Base-by-base conservation (phyloP, 495 filamentous ascomycete species). In the Hypoxylon lienhwacheense region DNA sequence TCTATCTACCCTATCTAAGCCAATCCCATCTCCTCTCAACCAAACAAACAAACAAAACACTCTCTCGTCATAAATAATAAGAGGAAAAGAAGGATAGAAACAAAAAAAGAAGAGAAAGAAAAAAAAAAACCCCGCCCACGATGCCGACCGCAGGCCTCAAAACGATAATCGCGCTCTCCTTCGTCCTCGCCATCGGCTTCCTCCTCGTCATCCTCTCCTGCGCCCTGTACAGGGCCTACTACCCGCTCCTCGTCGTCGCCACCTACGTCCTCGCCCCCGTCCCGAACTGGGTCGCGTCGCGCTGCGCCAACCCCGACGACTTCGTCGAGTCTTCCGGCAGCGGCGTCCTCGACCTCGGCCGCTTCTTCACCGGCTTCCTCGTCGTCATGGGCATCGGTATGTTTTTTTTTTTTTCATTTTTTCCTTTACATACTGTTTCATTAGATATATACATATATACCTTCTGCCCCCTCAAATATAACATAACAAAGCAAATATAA, bases 151-250 rank as follows among this genome's bases (percentile, higher is more conserved):
- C 90, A 62, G 92, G 93, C 68, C 84, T 97, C 56, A 96, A 95
- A 74, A 98, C 95, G 63, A 98, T 98, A 76, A 97, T 98, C 73
- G 89, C 86, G 43, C 90, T 98, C 63, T 97, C 93, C 61, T 98
- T 98, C 75, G 95, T 98, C 66, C 89, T 98, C 47, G 95, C 95
- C 53, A 93, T 98, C 68, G 93, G 93, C 65, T 98, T 98, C 81
- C 89, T 98, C 65, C 91, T 98, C 55, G 92, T 97, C 34, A 98
- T 98, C 74, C 88, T 98, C 66, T 96, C 91, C 53, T 93, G 90
- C 65, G 93, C 95, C 22, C 86, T 98, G 43, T 97, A 85, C 78
- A 78, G 90, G 51, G 88, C 89, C 68, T 98, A 95, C 82, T 88
- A 91, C 63, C 88, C 93, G 20, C 79, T 98, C 55, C 80, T 97